A percentile compares a stretch with the other conserved stretches of the same genome.
These are phyloP conservation scores for Poa annua DNA, from an alignment of 176 grass and related monocot species.

Conservation along the genomic window DNA sequence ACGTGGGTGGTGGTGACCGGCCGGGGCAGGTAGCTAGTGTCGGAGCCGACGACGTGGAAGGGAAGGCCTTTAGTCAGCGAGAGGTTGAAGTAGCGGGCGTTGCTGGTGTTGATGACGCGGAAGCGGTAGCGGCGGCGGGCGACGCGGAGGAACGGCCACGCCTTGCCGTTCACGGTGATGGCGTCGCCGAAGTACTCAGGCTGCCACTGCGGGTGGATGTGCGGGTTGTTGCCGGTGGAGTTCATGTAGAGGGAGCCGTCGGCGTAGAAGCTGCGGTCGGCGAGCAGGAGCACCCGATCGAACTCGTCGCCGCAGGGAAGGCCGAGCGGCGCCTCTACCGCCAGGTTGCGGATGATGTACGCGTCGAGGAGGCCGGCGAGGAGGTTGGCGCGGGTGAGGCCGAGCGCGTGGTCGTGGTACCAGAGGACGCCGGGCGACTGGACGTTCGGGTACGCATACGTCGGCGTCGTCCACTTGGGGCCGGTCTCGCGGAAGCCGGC, in stretches of 20 bases:
- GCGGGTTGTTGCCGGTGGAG: slow-evolving; percentile 46
- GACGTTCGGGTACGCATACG: slow-evolving; percentile 67
- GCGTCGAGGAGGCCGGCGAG: slow-evolving; percentile 77
- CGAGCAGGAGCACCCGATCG: slow-evolving; percentile 62
- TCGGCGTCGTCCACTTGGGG: slow-evolving; percentile 41
- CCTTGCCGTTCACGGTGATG: slow-evolving; percentile 77
- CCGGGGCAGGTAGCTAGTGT: slow-evolving; percentile 52
- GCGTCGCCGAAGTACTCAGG: slow-evolving; percentile 71
- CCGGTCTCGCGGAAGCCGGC: slow-evolving; percentile 49
- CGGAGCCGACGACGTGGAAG: slow-evolving; percentile 68
- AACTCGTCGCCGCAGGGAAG: slow-evolving; percentile 54
- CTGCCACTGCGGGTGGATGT: slow-evolving; percentile 65
- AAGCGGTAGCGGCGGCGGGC: slow-evolving; percentile 57
- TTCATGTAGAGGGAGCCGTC: slow-evolving; percentile 71
- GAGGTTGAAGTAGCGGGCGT: slow-evolving; percentile 75
- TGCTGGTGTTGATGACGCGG: slow-evolving; percentile 73
- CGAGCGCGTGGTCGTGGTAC: slow-evolving; percentile 82
- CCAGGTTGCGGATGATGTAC: slow-evolving; percentile 56
- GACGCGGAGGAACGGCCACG: slow-evolving; percentile 67
- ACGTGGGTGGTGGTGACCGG: slow-evolving; percentile 35
- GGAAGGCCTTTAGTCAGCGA: slow-evolving; percentile 45
- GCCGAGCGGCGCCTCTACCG: slow-evolving; percentile 39
- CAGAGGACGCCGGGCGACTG: slow-evolving; percentile 64
- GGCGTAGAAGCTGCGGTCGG: slow-evolving; percentile 69
- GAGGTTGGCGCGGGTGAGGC: slow-evolving; percentile 75